Base-by-base conservation (phyloP, 768 basidiomycete species). In the Hemileccinum rubropunctum region DNA sequence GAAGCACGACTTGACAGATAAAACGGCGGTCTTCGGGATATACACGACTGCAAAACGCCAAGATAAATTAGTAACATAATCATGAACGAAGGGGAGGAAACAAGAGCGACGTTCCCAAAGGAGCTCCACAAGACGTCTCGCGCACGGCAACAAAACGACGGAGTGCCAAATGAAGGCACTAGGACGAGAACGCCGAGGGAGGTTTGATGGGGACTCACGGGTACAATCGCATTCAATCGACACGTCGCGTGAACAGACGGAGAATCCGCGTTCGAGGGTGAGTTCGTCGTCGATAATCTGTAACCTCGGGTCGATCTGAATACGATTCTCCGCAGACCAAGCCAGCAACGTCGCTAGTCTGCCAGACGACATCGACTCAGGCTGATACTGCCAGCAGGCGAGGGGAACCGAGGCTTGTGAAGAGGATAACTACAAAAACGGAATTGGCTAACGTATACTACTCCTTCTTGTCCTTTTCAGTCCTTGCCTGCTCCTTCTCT, bases 1-100 rank as follows among this genome's bases (percentile, higher is more conserved):
- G 36, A 74, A 71, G 64, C 80, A 84, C 1, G 79, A 78, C 56
- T 73, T 75, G 39, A 75, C 77, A 28, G 87, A 88, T 17, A 90
- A 71, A 17, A 88, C 76, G 39, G 78, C 73, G 47, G 70, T 53
- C 66, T 82, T 86, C 32, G 84, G 82, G 58, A 88, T 87, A 32
- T 72, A 73, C 8, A 81, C 83, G 43, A 88, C 87, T 89, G 48
- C 17, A 30, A 50, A n/a, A n/a, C n/a, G n/a, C n/a, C n/a, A n/a
- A n/a, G n/a, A n/a, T n/a, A n/a, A n/a, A n/a, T n/a, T n/a, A n/a
- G n/a, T n/a, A n/a, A n/a, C n/a, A n/a, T n/a, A n/a, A n/a, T n/a
- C n/a, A n/a, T n/a, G n/a, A n/a, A n/a, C n/a, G n/a, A n/a, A n/a
- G n/a, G n/a, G n/a, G n/a, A n/a, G n/a, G n/a, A n/a, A n/a, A n/a